Conservation (phyloP, 108 stramenopile species). For the Conticribra guillardii region DNA sequence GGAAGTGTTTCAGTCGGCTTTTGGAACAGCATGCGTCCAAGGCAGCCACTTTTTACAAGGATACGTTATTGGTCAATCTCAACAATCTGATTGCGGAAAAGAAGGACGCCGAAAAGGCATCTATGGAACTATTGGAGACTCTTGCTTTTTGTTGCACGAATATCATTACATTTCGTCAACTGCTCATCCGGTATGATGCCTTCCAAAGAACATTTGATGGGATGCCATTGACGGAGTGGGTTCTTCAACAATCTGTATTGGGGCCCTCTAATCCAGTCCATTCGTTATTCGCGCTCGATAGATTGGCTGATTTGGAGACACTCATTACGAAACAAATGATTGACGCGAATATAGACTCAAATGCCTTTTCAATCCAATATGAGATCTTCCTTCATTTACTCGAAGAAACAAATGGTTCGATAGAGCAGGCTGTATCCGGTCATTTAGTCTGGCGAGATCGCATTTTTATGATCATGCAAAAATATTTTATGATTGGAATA, state of each 20-base stretch:
- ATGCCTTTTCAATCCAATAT: background rate
- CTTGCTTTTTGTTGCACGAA: slow-evolving; percentile 43
- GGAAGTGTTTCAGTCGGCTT: slow-evolving; percentile 18
- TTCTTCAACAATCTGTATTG: slow-evolving; percentile 18
- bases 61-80: slow-evolving; percentile 3
- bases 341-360: background rate
- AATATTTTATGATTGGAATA: no score
- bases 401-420: background rate
- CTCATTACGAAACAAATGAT: slow-evolving; percentile 22
- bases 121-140: slow-evolving; percentile 32
- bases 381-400: background rate
- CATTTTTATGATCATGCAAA: no score
- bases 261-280: slow-evolving; percentile 17
- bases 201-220: slow-evolving; percentile 39
- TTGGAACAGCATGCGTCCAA: slow-evolving; percentile 7
- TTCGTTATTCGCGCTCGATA: slow-evolving; percentile 27
- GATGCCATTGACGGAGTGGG: slow-evolving; percentile 21
- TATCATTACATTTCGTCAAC: slow-evolving; percentile 33
- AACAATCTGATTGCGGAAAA: slow-evolving; percentile 14
- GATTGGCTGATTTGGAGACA: slow-evolving; percentile 37
- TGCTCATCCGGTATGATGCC: slow-evolving; percentile 46
- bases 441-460: no score
- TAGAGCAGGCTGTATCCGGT: background rate
- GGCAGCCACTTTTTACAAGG: slow-evolving; percentile 20
- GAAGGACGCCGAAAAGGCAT: slow-evolving; percentile 14